Evolutionary conservation across 2,329 filamentous ascomycete species (phyloP).

Genomic region (Colletotrichum musicola): DNA sequence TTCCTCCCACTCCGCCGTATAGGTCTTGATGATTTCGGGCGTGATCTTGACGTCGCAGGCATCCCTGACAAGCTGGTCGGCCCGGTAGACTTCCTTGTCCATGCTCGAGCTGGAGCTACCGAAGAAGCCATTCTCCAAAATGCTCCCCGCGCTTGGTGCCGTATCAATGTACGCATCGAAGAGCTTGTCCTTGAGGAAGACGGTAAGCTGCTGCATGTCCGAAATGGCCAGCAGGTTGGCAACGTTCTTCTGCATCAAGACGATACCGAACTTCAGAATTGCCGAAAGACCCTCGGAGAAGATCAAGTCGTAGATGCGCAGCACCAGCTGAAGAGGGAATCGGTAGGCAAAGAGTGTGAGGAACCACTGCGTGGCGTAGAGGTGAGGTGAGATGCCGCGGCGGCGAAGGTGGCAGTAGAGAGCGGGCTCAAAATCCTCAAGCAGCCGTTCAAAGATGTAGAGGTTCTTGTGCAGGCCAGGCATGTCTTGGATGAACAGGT

Average conservation of each 20-base stretch:
- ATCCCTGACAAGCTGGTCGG: conserved; percentile 92
- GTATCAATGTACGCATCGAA: conserved; percentile 99
- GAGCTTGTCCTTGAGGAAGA: conserved; percentile 90
- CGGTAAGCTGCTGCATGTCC: conserved; percentile 91
- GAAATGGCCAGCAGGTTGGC: conserved; percentile 82
- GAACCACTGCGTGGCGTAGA: conserved; percentile 99
- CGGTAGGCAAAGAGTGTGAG: conserved; percentile 98
- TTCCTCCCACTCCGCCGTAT: conserved; percentile 92
- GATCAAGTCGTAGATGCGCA: conserved; percentile 96
- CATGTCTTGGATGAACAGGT: conserved; percentile 97
- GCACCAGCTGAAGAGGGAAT: conserved; percentile 94
- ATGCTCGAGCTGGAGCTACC: conserved; percentile 88
- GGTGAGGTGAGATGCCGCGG: conserved; percentile 86
- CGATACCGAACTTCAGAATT: conserved; percentile 93
- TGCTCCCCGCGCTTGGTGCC: conserved; percentile 89
- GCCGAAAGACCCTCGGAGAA: conserved; percentile 93
- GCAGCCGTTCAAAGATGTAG: conserved; percentile 92
- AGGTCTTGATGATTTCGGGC: conserved; percentile 82
- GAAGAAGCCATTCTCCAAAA: conserved; percentile 97
- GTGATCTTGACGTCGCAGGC: conserved; percentile 90
- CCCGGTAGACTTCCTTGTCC: conserved; percentile 96
- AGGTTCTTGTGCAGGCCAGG: conserved; percentile 92
- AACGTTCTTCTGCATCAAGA: conserved; percentile 96
- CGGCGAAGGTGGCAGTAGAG: conserved; percentile 94
- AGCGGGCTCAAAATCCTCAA: conserved; percentile 94